Base-by-base conservation (phyloP, 2,329 filamentous ascomycete genomes). In the Xylariaceae sp. region DNA sequence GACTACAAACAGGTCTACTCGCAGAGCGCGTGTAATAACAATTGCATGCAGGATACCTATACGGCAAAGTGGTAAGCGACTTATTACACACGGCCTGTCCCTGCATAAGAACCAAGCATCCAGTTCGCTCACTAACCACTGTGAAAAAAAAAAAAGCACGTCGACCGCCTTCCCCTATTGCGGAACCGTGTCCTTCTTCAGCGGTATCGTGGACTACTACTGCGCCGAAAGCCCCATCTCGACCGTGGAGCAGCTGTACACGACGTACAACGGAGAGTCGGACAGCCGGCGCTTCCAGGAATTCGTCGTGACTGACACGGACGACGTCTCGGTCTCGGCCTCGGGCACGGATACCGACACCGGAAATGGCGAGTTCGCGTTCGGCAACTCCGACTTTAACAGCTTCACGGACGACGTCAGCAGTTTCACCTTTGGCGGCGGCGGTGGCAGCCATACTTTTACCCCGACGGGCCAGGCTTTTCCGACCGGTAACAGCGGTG, bases 31-130 rank as follows among this genome's bases (percentile, higher is more conserved):
- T 74, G 70, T 43, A 58, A 66, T 38, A 47, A 59, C 33, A 60
- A 57, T 9, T 73, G 70, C 41, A 43, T 57, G 14, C 50, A 58
- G 13, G 65, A 73, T 38, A 55, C 54, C 2, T 60, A 53, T 24
- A 70, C 64, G 9, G 44, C 67, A 26, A 73, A 74, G 53, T 74
- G 70, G 70, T 73, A 56, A 41, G 58, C 11, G 14, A 12, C 21
- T 24, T 24, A 24, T 24, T 24, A 6, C 21, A n/a, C n/a, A n/a
- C n/a, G n/a, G n/a, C n/a, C n/a, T n/a, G n/a, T 11, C 21, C 21
- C 21, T 24, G 6, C 11, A 7, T 11, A 24, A 6, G 27, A 8
- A 15, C 4, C 6, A 23, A 14, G 3, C 7, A 12, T 15, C 21
- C 16, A 12, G 9, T 21, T 11, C 7, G 15, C 35, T 23, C 18